A percentile compares a stretch with the other conserved stretches of the same genome.
These are phyloP conservation scores for Dalbergia oliveri DNA, from an alignment of 306 rosid species.

Conservation along the genomic window DNA sequence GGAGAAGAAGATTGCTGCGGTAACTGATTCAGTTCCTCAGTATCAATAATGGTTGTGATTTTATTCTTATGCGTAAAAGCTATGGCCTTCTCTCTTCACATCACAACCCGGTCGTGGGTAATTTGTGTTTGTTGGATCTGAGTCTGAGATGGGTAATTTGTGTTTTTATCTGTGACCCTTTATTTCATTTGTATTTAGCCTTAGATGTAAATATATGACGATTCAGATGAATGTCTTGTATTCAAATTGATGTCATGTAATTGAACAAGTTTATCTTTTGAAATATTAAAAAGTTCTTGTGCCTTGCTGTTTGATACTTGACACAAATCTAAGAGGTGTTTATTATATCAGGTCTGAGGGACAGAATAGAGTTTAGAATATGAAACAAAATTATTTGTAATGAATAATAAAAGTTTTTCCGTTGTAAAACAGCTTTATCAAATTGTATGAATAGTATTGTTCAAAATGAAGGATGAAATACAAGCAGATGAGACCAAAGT, in stretches of 20 bases:
- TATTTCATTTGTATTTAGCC: conserved; percentile 26
- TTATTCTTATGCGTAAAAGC: conserved; percentile 27
- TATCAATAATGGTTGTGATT: conserved; percentile 35
- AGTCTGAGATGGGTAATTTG: too few species aligned
- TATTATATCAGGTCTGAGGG: background rate
- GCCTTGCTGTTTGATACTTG: background rate
- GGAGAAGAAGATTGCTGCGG: conserved; percentile 63
- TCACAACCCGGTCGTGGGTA: conserved; percentile 7
- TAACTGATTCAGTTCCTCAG: conserved; percentile 47
- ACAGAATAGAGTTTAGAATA: background rate
- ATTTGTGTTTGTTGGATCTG: background rate
- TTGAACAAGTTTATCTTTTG: conserved; percentile 26
- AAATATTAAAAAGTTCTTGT: conserved; percentile 23
- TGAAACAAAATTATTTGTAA: too few species aligned
- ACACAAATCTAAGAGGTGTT: background rate
- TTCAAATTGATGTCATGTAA: conserved; percentile 35
- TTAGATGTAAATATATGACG: conserved; percentile 31
- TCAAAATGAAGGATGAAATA: background rate
- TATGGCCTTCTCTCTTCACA: conserved; percentile 4
- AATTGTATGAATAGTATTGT: background rate
- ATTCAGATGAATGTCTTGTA: conserved; percentile 29
- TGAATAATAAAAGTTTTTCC: background rate
- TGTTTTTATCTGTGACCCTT: background rate
- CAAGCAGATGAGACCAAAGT: too few species aligned
- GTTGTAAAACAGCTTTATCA: background rate